A percentile compares a stretch with the other conserved stretches of the same genome.
phyloP scores from a whole-genome alignment of 805 yeast species.

The Kazachstania africana region DNA sequence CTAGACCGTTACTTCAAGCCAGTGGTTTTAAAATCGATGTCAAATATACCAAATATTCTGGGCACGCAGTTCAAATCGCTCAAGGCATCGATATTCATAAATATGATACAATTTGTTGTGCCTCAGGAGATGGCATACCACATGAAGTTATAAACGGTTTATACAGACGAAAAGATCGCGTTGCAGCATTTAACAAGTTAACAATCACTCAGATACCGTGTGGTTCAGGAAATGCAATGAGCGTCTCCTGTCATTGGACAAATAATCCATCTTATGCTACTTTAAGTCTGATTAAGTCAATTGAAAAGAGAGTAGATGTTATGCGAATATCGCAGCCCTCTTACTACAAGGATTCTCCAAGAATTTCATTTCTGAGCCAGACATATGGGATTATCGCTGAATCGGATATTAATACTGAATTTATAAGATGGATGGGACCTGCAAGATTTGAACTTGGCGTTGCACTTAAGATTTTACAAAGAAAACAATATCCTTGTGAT shows the following conservation, averaged over 20 bases:
- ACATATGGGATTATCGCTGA: slow-evolving; percentile 89
- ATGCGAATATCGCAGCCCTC: slow-evolving; percentile 65
- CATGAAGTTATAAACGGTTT: slow-evolving; percentile 91
- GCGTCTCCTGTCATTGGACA: slow-evolving; percentile 71
- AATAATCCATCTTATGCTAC: slow-evolving; percentile 59
- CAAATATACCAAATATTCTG: slow-evolving; percentile 47
- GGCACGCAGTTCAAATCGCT: slow-evolving; percentile 73
- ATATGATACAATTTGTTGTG: slow-evolving; percentile 76
- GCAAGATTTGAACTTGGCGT: slow-evolving; percentile 80
- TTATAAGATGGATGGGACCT: slow-evolving; percentile 78
- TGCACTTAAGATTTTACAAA: slow-evolving; percentile 41
- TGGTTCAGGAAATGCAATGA: slow-evolving; percentile 92
- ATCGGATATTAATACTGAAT: slow-evolving; percentile 86
- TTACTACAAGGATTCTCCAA: slow-evolving; percentile 25
- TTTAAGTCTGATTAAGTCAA: slow-evolving; percentile 59
- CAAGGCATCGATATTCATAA: slow-evolving; percentile 37
- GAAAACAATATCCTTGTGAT: slow-evolving; percentile 72
- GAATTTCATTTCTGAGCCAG: slow-evolving; percentile 72
- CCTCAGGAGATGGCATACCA: slow-evolving; percentile 95
- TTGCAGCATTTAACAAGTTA: slow-evolving; percentile 47
- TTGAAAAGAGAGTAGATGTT: slow-evolving; percentile 54
- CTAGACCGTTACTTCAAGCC: slow-evolving; percentile 61
- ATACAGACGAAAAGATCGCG: slow-evolving; percentile 53
- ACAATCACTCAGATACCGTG: slow-evolving; percentile 83
- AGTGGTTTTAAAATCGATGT: slow-evolving; percentile 51